Conservation (phyloP, 257 asterid genomes). For the Penstemon davidsonii region DNA sequence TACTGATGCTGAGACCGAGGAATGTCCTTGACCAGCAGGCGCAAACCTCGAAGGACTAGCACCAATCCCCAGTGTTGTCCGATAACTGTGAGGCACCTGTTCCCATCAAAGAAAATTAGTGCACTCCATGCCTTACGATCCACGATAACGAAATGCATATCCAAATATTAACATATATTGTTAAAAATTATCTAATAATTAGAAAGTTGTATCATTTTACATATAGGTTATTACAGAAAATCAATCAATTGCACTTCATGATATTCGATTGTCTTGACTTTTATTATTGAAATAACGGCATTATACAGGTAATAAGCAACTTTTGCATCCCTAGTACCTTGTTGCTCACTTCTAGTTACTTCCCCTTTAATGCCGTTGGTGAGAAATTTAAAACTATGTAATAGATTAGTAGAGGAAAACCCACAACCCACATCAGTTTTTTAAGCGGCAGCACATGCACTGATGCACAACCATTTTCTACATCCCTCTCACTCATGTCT, state of each 20-base stretch:
- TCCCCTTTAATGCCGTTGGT: background rate
- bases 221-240: background rate
- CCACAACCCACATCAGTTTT: background rate
- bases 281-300: too few relatives aligned
- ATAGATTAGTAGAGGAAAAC: background rate
- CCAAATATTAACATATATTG: too few relatives aligned
- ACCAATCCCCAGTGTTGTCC: slow-evolving; percentile 54
- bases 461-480: background rate
- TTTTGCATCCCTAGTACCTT: background rate
- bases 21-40: slow-evolving; percentile 59
- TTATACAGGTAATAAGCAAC: background rate
- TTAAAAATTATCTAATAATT: background rate
- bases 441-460: background rate
- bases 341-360: background rate
- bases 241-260: background rate
- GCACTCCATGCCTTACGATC: slow-evolving; percentile 20
- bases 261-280: too few relatives aligned
- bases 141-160: background rate
- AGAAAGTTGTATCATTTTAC: slow-evolving; percentile 10
- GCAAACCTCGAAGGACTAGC: slow-evolving; percentile 82
- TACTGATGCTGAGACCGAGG: slow-evolving; percentile 66
- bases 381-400: too few relatives aligned
- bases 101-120: slow-evolving; percentile 17
- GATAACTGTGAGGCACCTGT: slow-evolving; percentile 68
- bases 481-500: background rate